Conservation (phyloP, 73 alveolate genomes). For the Uronychia binucleata region DNA sequence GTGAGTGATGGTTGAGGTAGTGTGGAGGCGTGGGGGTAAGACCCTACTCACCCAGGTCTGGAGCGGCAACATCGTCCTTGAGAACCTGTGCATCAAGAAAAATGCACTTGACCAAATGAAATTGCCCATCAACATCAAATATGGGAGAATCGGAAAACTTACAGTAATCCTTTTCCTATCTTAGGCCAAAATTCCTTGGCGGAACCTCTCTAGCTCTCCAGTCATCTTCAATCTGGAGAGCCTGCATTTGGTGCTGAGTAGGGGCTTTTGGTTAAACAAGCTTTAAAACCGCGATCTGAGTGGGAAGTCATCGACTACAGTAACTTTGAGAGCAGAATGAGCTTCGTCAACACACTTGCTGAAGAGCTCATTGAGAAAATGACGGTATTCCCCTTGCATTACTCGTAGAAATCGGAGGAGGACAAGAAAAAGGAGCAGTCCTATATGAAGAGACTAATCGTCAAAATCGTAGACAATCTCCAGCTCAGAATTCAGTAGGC, state of each 20-base stretch:
- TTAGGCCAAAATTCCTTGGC: constrained; percentile 53
- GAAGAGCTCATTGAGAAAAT: constrained; percentile 3
- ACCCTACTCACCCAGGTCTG: constrained; percentile 47
- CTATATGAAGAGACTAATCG: constrained; percentile 34
- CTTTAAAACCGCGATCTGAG: constrained; percentile 30
- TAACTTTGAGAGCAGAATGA: constrained; percentile 23
- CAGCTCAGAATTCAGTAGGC: constrained; percentile 43
- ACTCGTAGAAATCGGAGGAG: constrained; percentile 27
- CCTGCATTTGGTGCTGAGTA: constrained; percentile 45
- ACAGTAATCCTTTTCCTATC: neutral
- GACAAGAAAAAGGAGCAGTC: constrained; percentile 42
- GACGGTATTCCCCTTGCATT: constrained; percentile 8
- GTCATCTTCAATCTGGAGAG: constrained; percentile 35
- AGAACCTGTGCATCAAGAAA: constrained; percentile 42
- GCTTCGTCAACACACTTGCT: constrained; percentile 16
- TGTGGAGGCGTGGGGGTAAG: no score
- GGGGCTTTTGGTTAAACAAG: no score
- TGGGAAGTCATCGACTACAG: constrained; percentile 60
- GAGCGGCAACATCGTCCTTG: constrained; percentile 61
- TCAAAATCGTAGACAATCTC: constrained; percentile 56
- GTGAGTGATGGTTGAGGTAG: no score
- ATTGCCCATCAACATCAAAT: constrained; percentile 40
- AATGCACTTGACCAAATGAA: constrained; percentile 29
- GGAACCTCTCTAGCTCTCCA: constrained; percentile 40
- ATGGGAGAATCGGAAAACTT: constrained; percentile 54